phyloP scores from a whole-genome alignment of 2,329 filamentous ascomycete species.

The Monosporascus sp. region DNA sequence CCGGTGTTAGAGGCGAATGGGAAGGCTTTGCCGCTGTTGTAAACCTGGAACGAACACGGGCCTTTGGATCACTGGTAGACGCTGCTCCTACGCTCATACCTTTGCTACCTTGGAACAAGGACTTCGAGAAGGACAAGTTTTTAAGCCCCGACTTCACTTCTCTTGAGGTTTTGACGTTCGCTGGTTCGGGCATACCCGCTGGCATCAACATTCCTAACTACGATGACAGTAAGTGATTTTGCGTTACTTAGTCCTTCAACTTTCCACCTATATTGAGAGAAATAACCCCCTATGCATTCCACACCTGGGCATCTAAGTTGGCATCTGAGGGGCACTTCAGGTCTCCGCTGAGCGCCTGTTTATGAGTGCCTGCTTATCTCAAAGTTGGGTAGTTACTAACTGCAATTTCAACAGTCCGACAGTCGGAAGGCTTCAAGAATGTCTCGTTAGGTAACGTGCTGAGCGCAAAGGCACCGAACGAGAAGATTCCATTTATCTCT shows the following conservation, averaged over 20 bases:
- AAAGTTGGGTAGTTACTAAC: too few species aligned
- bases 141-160: slow-evolving; percentile 93
- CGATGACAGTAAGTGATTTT: slow-evolving; percentile 24
- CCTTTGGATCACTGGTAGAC: slow-evolving; percentile 79
- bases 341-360: background rate
- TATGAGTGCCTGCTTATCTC: too few species aligned
- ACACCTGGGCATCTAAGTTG: background rate
- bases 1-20: slow-evolving; percentile 77
- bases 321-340: background rate
- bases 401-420: slow-evolving; percentile 49
- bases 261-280: background rate
- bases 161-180: slow-evolving; percentile 83
- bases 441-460: slow-evolving; percentile 91
- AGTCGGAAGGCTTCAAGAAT: slow-evolving; percentile 85
- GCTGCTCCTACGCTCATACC: slow-evolving; percentile 80
- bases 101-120: slow-evolving; percentile 77
- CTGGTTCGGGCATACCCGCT: slow-evolving; percentile 60
- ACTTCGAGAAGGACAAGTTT: slow-evolving; percentile 96
- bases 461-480: slow-evolving; percentile 83
- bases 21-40: slow-evolving; percentile 80
- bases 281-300: background rate
- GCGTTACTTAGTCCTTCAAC: background rate
- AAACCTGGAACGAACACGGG: slow-evolving; percentile 83
- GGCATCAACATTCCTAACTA: slow-evolving; percentile 55
- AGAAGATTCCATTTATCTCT: slow-evolving; percentile 86